Base-by-base conservation (phyloP, 371 early-diverging fungal species). In the Mucor piriformis region DNA sequence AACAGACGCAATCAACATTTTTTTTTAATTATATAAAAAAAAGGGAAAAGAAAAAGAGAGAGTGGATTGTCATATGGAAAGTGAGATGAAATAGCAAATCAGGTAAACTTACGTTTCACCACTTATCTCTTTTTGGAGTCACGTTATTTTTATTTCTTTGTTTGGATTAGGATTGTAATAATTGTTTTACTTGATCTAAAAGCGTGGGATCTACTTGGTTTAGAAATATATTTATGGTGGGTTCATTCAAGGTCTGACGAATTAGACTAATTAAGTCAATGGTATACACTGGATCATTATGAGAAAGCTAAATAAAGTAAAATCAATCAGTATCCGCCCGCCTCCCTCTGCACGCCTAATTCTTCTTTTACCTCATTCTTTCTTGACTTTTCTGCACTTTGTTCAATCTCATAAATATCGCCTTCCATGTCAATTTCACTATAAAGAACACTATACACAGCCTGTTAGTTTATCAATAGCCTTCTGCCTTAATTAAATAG, bases 351-450 rank as follows among this genome's bases (percentile, higher is more conserved):
- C n/a, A n/a, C n/a, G n/a, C n/a, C n/a, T n/a, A n/a, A n/a, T n/a
- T n/a, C n/a, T n/a, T 46, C 8, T 13, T 51, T 58, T 66, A 83
- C 79, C 59, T 66, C 71, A 34, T 57, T 40, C 48, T 73, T 71
- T 49, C 86, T 73, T 11, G 50, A 51, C 15, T 68, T 74, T 63
- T 88, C 89, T 0, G 82, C 69, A 8, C 81, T 72, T 10, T 72
- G 72, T 15, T 89, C 88, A 15, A 85, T 70, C 54, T 84, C 82
- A 23, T 73, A 67, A 8, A 74, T 23, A 54, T 83, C 85, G 10
- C 82, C 83, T 42, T 84, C 87, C 18, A 78, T 59, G 35, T 86
- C 85, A 35, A 82, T 80, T 57, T 87, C 86, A 67, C 83, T 79
- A 57, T 86, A 80, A n/a, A 88, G 72, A 2, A 84, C 77, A 55